phyloP scores from a whole-genome alignment of 192 early-diverging fungal species.

The Haplosporangium gracile region DNA sequence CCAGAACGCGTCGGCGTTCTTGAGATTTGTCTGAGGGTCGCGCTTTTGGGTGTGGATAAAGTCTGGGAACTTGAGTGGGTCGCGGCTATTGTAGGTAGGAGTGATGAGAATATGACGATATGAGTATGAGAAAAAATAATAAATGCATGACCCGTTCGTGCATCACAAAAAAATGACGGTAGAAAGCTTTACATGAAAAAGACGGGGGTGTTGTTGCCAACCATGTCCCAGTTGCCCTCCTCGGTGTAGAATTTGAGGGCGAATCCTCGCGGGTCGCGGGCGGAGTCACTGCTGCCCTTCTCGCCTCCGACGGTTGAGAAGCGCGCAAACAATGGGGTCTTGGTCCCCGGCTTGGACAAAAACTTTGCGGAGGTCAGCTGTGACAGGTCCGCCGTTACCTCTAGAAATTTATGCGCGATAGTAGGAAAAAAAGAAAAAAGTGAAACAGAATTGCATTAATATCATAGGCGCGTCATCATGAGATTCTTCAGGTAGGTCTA shows the following conservation, averaged over 20 bases:
- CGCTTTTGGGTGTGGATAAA: slow-evolving; percentile 89
- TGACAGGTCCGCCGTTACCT: slow-evolving; percentile 76
- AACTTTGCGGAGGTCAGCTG: slow-evolving; percentile 78
- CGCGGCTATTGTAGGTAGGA: slow-evolving; percentile 52
- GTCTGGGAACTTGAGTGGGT: slow-evolving; percentile 83
- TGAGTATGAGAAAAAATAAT: neutral
- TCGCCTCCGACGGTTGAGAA: slow-evolving; percentile 85
- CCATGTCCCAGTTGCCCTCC: slow-evolving; percentile 88
- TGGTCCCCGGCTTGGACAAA: slow-evolving; percentile 75
- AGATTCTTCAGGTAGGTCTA: neutral
- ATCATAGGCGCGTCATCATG: neutral
- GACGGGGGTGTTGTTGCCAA: slow-evolving; percentile 85
- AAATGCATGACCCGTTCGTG: neutral
- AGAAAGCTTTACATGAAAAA: slow-evolving; percentile 70
- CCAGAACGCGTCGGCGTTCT: slow-evolving; percentile 77
- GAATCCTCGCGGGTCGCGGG: slow-evolving; percentile 86
- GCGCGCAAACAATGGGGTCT: slow-evolving; percentile 81
- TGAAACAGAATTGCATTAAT: neutral
- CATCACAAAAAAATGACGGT: neutral
- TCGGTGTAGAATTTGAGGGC: slow-evolving; percentile 88
- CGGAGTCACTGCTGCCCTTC: slow-evolving; percentile 79
- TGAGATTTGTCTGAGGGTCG: slow-evolving; percentile 77
- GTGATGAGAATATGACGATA: neutral
- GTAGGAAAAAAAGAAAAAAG: slow-evolving; percentile 5
- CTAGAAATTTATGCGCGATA: slow-evolving; percentile 25